These are phyloP conservation scores for Gonium pectorale DNA, from an alignment of 139 green algal species.

Conservation along the genomic window DNA sequence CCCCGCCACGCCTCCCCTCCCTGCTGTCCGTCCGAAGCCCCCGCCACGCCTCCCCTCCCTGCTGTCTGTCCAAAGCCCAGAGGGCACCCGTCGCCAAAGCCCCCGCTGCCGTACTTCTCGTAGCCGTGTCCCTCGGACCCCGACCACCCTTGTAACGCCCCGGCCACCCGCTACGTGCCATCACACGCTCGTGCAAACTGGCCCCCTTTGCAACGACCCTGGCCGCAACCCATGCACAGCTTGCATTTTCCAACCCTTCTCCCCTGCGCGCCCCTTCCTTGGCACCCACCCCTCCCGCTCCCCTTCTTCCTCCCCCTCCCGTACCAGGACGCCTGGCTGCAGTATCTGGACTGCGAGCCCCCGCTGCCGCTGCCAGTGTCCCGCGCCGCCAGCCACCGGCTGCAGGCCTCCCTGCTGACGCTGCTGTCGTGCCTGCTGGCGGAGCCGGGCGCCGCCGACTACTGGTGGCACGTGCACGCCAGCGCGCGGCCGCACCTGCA, in stretches of 20 bases:
- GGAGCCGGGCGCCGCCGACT: slow-evolving; percentile 30
- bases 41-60: too few relatives aligned
- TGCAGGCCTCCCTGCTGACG: slow-evolving; percentile 1
- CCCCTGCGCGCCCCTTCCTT: too few relatives aligned
- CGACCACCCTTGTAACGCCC: too few relatives aligned
- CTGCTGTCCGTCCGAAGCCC: too few relatives aligned
- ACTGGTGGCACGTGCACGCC: slow-evolving; percentile 26
- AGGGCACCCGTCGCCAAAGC: too few relatives aligned
- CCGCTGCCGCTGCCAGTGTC: neutral
- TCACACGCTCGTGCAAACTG: too few relatives aligned
- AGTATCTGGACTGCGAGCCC: neutral
- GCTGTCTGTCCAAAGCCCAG: too few relatives aligned
- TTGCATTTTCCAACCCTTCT: too few relatives aligned
- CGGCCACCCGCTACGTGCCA: too few relatives aligned
- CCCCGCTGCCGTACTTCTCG: too few relatives aligned
- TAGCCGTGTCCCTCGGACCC: too few relatives aligned
- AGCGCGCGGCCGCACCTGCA: slow-evolving; percentile 16
- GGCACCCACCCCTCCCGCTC: neutral
- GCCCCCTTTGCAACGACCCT: neutral
- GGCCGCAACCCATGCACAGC: neutral
- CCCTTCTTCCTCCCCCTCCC: neutral
- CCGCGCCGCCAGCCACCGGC: neutral
- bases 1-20: too few relatives aligned
- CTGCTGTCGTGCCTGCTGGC: slow-evolving; percentile 20
- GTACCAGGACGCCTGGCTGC: neutral